These are phyloP conservation scores for Penicillium salamii DNA, from an alignment of 495 filamentous ascomycete species.

Conservation along the genomic window DNA sequence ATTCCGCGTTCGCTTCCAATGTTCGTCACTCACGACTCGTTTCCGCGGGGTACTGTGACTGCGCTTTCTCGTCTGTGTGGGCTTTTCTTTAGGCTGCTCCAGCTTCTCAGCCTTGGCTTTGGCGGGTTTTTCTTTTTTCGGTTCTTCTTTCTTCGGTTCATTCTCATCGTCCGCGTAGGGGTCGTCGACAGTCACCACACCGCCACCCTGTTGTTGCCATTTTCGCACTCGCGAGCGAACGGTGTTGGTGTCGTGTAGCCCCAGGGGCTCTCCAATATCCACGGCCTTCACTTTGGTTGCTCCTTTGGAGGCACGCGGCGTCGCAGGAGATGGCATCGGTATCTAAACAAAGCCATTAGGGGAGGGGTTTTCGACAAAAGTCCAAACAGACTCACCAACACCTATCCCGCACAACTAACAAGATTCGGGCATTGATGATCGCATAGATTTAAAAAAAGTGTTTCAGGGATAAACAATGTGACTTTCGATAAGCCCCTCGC, in stretches of 20 bases:
- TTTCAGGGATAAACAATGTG: slow-evolving; percentile 10
- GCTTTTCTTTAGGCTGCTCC: slow-evolving; percentile 16
- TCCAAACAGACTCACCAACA: slow-evolving; percentile 4
- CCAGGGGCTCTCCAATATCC: slow-evolving; percentile 51
- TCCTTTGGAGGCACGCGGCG: slow-evolving; percentile 41
- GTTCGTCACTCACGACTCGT: slow-evolving; percentile 75
- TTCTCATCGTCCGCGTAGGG: slow-evolving; percentile 38
- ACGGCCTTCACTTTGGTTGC: slow-evolving; percentile 39
- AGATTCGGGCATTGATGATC: slow-evolving; percentile 2
- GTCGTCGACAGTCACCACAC: slow-evolving; percentile 51
- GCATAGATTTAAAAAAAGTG: background rate
- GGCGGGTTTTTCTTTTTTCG: slow-evolving; percentile 23
- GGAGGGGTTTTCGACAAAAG: slow-evolving; percentile 17
- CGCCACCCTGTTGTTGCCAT: slow-evolving; percentile 71
- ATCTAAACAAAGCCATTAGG: slow-evolving; percentile 15
- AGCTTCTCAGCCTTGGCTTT: slow-evolving; percentile 24
- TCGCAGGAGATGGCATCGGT: slow-evolving; percentile 47
- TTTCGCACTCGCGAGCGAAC: slow-evolving; percentile 68
- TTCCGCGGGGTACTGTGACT: slow-evolving; percentile 65
- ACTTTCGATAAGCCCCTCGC: slow-evolving; percentile 9
- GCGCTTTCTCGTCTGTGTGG: slow-evolving; percentile 25
- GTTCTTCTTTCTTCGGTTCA: slow-evolving; percentile 17
- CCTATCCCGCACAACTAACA: slow-evolving; percentile 1
- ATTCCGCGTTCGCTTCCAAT: slow-evolving; percentile 57
- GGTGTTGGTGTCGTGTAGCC: slow-evolving; percentile 54